phyloP scores from a whole-genome alignment of 371 early-diverging fungal species.

The Circinella umbellata region DNA sequence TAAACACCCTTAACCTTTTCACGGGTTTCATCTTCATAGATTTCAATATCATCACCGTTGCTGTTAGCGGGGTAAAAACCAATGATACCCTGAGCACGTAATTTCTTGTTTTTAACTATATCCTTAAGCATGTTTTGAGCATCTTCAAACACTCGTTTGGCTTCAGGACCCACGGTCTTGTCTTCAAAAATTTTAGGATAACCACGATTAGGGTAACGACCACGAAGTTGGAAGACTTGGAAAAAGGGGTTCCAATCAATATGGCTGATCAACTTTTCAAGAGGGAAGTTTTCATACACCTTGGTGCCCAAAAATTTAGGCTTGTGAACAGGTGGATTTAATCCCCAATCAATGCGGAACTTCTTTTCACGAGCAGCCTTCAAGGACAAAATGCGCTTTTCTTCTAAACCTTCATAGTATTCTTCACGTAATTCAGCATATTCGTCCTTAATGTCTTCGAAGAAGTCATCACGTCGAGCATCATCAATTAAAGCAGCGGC shows the following conservation, averaged over 20 bases:
- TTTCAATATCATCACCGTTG: conserved; percentile 85
- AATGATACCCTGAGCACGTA: conserved; percentile 78
- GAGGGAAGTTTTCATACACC: conserved; percentile 75
- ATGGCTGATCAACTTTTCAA: conserved; percentile 70
- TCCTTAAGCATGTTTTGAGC: conserved; percentile 80
- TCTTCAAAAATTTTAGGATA: conserved; percentile 96
- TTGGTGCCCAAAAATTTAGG: conserved; percentile 84
- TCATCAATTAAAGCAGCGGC: conserved; percentile 85
- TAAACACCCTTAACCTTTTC: conserved; percentile 70
- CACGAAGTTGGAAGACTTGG: conserved; percentile 94
- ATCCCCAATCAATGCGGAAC: conserved; percentile 71
- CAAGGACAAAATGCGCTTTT: conserved; percentile 73
- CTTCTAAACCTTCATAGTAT: conserved; percentile 90
- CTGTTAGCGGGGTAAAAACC: conserved; percentile 91
- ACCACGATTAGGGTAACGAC: conserved; percentile 94
- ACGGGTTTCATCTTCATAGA: conserved; percentile 75
- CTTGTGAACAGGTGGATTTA: conserved; percentile 62
- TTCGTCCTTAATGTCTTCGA: conserved; percentile 87
- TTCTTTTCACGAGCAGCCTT: conserved; percentile 69
- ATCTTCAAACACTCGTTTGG: conserved; percentile 88
- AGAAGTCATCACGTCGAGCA: conserved; percentile 77
- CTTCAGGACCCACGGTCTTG: conserved; percentile 86
- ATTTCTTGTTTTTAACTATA: conserved; percentile 71
- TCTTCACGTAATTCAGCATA: conserved; percentile 93
- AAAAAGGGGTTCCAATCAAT: conserved; percentile 98